Conservation (phyloP, 805 yeast genomes). For the Candida suzukii region DNA sequence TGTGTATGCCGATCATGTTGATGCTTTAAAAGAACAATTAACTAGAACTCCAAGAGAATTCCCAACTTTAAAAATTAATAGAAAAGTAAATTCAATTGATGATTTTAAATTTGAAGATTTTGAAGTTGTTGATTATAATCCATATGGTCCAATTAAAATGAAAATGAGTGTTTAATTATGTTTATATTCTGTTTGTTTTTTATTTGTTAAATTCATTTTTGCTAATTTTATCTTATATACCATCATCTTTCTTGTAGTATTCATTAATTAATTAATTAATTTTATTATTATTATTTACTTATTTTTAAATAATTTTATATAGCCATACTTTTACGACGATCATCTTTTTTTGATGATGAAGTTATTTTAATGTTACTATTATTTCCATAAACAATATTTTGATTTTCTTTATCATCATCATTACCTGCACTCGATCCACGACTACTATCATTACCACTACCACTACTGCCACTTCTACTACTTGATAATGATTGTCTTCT, state of each 20-base stretch:
- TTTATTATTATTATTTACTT: too few relatives aligned
- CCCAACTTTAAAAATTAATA: conserved; percentile 69
- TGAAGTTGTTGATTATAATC: conserved; percentile 70
- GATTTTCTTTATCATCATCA: neutral
- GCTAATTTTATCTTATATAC: too few relatives aligned
- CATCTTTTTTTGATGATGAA: too few relatives aligned
- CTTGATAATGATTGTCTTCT: neutral
- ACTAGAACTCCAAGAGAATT: conserved; percentile 68
- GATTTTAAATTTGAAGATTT: conserved; percentile 88
- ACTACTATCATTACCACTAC: neutral
- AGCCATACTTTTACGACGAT: too few relatives aligned
- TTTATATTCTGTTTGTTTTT: too few relatives aligned
- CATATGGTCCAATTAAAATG: conserved; percentile 84
- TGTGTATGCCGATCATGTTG: conserved; percentile 88
- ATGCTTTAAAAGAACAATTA: conserved; percentile 78
- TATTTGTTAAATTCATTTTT: too few relatives aligned
- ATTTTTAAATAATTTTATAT: too few relatives aligned
- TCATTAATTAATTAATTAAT: too few relatives aligned
- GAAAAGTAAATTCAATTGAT: conserved; percentile 68
- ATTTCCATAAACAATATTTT: neutral
- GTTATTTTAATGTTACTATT: too few relatives aligned
- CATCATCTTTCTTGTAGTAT: too few relatives aligned
- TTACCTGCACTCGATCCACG: neutral
- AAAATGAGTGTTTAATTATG: conserved; percentile 80
- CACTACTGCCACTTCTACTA: neutral